These are phyloP conservation scores for Penicillium capsulatum DNA, from an alignment of 2,329 filamentous ascomycete species.

Conservation along the genomic window DNA sequence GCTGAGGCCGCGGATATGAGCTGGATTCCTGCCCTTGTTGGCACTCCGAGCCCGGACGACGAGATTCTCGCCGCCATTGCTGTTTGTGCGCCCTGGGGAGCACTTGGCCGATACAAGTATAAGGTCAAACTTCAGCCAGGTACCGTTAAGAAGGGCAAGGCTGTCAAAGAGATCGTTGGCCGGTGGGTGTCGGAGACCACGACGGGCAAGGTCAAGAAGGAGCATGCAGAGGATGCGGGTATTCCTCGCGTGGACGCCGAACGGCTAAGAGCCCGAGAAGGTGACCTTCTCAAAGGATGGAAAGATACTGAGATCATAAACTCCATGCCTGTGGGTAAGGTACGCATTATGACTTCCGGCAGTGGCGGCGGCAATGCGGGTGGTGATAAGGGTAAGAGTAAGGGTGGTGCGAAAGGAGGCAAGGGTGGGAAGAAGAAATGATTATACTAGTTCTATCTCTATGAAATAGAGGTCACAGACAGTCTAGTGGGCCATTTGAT, in stretches of 20 bases:
- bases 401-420: conserved; percentile 24
- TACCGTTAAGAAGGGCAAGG: conserved; percentile 86
- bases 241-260: conserved; percentile 57
- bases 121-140: conserved; percentile 94
- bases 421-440: conserved; percentile 43
- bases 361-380: conserved; percentile 37
- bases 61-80: conserved; percentile 62
- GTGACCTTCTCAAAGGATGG: conserved; percentile 75
- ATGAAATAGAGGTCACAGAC: background rate
- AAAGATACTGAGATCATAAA: conserved; percentile 81
- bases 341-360: conserved; percentile 68
- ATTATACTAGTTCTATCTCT: background rate
- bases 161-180: conserved; percentile 82
- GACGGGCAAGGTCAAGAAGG: conserved; percentile 43
- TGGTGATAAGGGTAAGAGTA: conserved; percentile 25
- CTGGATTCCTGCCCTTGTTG: conserved; percentile 66
- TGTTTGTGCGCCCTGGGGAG: conserved; percentile 61
- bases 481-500: background rate
- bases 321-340: conserved; percentile 71
- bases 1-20: conserved; percentile 47
- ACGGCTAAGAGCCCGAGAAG: conserved; percentile 77
- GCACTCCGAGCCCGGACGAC: conserved; percentile 73
- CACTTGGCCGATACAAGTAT: conserved; percentile 72
- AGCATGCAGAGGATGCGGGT: conserved; percentile 55
- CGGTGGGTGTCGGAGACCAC: conserved; percentile 67